These are phyloP conservation scores for Corylus heterophylla DNA, from an alignment of 306 rosid genomes.

Conservation along the genomic window DNA sequence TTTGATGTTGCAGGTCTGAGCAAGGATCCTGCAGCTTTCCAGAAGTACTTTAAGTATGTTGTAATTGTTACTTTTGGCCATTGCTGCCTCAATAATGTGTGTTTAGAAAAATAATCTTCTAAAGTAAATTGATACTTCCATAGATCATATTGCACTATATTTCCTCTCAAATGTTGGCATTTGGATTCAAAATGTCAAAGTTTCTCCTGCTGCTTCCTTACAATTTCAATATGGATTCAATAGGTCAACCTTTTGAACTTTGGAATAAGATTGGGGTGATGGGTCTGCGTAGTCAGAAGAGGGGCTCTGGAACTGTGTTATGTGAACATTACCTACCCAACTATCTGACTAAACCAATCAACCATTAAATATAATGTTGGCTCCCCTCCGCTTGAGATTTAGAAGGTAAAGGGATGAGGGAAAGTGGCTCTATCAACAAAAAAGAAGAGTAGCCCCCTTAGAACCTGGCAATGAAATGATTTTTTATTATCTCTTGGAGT, in stretches of 20 bases:
- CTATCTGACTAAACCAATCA: neutral
- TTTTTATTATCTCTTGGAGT: no score
- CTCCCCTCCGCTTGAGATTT: no score
- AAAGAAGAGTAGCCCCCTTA: no score
- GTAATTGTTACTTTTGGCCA: slow-evolving; percentile 12
- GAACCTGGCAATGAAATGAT: no score
- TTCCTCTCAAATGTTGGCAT: neutral
- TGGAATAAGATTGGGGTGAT: neutral
- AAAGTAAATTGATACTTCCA: neutral
- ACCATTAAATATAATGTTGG: neutral
- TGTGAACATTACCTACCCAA: neutral
- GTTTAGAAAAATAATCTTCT: slow-evolving; percentile 14
- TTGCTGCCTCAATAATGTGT: slow-evolving; percentile 21
- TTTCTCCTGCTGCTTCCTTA: neutral
- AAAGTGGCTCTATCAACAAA: no score
- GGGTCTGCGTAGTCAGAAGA: neutral
- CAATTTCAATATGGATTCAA: neutral
- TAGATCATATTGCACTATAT: neutral
- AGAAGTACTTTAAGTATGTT: slow-evolving; percentile 76
- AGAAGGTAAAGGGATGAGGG: no score
- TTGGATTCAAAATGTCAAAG: slow-evolving; percentile 4
- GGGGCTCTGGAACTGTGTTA: neutral
- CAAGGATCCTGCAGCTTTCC: slow-evolving; percentile 71
- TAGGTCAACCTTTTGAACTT: neutral
- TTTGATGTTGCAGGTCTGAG: slow-evolving; percentile 77